These are phyloP conservation scores for Eucalyptus sp. DNA, from an alignment of 345 rosid genomes.

Conservation along the genomic window DNA sequence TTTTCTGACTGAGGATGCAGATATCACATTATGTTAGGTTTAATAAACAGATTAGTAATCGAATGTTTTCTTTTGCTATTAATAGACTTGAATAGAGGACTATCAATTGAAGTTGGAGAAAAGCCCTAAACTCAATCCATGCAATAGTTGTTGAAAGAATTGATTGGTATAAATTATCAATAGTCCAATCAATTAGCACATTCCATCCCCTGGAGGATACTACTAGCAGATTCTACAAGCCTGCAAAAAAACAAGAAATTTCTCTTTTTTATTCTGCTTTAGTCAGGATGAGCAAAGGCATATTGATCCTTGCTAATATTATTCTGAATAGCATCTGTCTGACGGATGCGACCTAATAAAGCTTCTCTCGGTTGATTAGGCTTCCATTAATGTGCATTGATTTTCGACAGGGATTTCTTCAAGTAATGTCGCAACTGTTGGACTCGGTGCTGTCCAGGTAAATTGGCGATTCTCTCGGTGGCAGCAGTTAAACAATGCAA, in stretches of 20 bases:
- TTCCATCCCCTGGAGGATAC: not conserved
- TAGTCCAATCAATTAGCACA: not conserved
- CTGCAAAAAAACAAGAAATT: not conserved
- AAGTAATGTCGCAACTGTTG: conserved; percentile 63
- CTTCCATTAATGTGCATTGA: not conserved
- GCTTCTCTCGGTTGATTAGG: not conserved
- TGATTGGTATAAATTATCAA: not conserved
- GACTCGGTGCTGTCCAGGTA: conserved; percentile 82
- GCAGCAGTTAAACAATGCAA: not conserved
- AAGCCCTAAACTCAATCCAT: not conserved
- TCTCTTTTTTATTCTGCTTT: not conserved
- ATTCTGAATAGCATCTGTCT: not conserved
- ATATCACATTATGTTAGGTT: not conserved
- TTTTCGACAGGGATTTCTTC: conserved; percentile 47
- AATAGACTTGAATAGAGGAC: not conserved
- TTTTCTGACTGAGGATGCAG: not conserved
- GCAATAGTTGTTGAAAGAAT: not conserved
- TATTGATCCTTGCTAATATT: not conserved
- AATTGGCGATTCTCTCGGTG: not conserved
- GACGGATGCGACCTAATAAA: not conserved
- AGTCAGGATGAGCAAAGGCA: not conserved
- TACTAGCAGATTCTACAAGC: not conserved
- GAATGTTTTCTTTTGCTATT: too few species aligned
- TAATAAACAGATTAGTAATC: not conserved
- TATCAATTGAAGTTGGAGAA: not conserved